These are phyloP conservation scores for Tillandsia leiboldiana DNA, from an alignment of 176 grass and related monocot species.

Conservation along the genomic window DNA sequence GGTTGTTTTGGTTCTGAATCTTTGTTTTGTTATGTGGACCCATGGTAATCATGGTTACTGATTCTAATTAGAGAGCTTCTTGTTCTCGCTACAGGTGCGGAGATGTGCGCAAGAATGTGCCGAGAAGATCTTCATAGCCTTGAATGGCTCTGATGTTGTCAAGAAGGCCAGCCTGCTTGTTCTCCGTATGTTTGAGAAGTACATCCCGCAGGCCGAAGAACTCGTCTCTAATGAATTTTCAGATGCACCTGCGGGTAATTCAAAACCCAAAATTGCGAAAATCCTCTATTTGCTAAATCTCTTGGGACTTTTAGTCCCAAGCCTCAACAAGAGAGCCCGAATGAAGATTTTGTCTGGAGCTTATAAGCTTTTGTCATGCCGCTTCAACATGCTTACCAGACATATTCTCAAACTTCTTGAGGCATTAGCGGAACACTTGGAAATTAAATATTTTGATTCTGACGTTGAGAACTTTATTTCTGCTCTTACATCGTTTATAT, in stretches of 20 bases:
- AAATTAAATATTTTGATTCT: constrained; percentile 35
- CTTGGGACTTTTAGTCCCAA: constrained; percentile 39
- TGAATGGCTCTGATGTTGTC: constrained; percentile 33
- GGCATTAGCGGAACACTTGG: constrained; percentile 44
- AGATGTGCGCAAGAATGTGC: constrained; percentile 67
- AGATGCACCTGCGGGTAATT: constrained; percentile 24
- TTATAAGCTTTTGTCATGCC: constrained; percentile 40
- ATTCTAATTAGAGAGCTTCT: neutral
- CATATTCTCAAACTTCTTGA: constrained; percentile 53
- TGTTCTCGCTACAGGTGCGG: constrained; percentile 44
- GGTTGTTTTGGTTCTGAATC: no score
- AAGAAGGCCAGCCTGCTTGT: constrained; percentile 56
- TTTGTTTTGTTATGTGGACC: neutral
- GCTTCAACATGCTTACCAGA: constrained; percentile 48
- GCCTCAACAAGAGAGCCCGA: constrained; percentile 57
- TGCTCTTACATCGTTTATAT: constrained; percentile 45
- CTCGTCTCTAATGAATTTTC: constrained; percentile 25
- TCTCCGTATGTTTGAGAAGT: constrained; percentile 51
- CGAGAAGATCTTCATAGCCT: constrained; percentile 46
- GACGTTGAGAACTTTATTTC: constrained; percentile 47
- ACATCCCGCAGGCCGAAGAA: constrained; percentile 35
- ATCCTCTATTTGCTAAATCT: constrained; percentile 47
- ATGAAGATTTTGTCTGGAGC: constrained; percentile 48
- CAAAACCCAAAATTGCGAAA: constrained; percentile 32
- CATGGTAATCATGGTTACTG: neutral